Evolutionary conservation across 2,329 filamentous ascomycete species (phyloP).

Genomic region (Fusarium avenaceum): DNA sequence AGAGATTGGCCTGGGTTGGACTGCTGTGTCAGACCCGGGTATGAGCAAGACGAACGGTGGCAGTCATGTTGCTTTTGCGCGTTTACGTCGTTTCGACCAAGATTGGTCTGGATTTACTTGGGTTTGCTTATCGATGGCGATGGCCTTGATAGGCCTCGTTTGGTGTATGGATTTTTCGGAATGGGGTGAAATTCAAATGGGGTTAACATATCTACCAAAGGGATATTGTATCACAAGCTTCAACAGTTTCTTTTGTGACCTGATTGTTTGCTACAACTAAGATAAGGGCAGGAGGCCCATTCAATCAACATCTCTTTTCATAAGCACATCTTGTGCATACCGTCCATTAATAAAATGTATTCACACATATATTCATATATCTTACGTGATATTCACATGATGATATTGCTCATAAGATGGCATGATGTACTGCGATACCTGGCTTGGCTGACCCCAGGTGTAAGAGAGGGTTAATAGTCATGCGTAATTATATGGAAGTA

Average conservation of each 20-base stretch:
- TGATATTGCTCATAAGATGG: not conserved
- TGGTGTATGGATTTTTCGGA: slow-evolving; percentile 28
- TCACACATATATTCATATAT: not conserved
- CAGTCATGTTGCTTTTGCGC: slow-evolving; percentile 30
- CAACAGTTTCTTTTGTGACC: slow-evolving; percentile 24
- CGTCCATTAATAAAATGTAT: not conserved
- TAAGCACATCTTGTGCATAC: slow-evolving; percentile 3
- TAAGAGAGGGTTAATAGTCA: no score
- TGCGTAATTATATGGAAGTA: no score
- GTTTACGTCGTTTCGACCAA: slow-evolving; percentile 29
- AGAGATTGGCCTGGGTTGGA: slow-evolving; percentile 16
- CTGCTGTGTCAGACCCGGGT: slow-evolving; percentile 5
- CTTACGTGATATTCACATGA: not conserved
- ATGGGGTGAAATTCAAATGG: slow-evolving; percentile 29
- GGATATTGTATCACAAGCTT: slow-evolving; percentile 18
- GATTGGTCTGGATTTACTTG: slow-evolving; percentile 20
- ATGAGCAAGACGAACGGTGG: slow-evolving; percentile 20
- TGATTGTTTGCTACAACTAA: not conserved
- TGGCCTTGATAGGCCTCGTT: slow-evolving; percentile 17
- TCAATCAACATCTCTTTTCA: slow-evolving; percentile 1
- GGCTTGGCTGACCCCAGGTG: no score
- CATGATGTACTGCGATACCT: no score
- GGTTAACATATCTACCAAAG: slow-evolving; percentile 20
- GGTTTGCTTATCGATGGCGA: slow-evolving; percentile 22
- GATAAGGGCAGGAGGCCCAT: not conserved